Percentiles rank a stretch among this genome's conserved stretches.
Conservation (phyloP, 1,284 basidiomycete species). For the Laetiporus sulphureus region DNA sequence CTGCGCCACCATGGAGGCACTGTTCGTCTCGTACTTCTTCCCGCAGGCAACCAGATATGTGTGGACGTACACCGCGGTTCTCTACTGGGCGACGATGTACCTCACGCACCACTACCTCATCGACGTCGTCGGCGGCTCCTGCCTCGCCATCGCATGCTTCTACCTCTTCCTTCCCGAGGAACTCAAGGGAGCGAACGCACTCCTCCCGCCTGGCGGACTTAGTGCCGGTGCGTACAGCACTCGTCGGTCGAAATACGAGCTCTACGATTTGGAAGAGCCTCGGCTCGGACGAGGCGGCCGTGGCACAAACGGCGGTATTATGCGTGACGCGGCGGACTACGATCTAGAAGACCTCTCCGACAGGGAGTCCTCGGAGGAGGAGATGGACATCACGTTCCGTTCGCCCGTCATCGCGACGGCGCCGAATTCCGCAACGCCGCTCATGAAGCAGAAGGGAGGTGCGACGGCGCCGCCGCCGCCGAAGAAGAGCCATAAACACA, state of each 20-base stretch:
- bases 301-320: slow-evolving; percentile 24
- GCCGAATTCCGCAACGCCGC: slow-evolving; percentile 30
- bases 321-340: slow-evolving; percentile 42
- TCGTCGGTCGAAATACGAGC: slow-evolving; percentile 58
- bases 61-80: slow-evolving; percentile 82
- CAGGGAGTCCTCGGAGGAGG: slow-evolving; percentile 51
- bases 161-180: slow-evolving; percentile 84
- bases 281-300: slow-evolving; percentile 22
- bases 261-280: slow-evolving; percentile 61
- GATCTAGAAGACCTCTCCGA: slow-evolving; percentile 51
- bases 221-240: slow-evolving; percentile 16
- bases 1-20: slow-evolving; percentile 86
- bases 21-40: slow-evolving; percentile 96
- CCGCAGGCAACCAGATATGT: slow-evolving; percentile 61
- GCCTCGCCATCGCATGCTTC: slow-evolving; percentile 83
- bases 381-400: slow-evolving; percentile 62
- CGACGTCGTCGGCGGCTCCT: slow-evolving; percentile 92
- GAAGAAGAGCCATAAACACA: slow-evolving; percentile 57
- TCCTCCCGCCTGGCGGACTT: slow-evolving; percentile 37
- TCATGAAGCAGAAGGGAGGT: slow-evolving; percentile 22
- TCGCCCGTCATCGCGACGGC: slow-evolving; percentile 45
- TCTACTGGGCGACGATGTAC: slow-evolving; percentile 99
- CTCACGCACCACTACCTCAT: slow-evolving; percentile 97
- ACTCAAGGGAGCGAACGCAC: slow-evolving; percentile 55
- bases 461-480: slow-evolving; percentile 19